Evolutionary conservation across 805 yeast genomes (phyloP).

Genomic region (Schwanniomyces polymorphus): DNA sequence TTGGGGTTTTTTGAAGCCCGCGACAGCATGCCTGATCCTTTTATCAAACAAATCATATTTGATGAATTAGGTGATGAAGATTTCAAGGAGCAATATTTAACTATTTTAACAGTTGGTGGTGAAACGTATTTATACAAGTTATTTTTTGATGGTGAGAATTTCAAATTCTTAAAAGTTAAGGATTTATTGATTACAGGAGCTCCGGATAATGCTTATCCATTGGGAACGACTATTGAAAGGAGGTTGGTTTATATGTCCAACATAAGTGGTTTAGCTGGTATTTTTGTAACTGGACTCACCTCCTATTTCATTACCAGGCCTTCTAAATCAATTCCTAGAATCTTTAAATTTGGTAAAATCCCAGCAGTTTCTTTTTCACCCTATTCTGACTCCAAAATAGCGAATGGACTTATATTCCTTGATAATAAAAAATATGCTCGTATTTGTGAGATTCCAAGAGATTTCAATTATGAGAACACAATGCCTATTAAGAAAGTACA

Average conservation of each 20-base stretch:
- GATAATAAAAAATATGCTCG: constrained; percentile 72
- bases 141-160: constrained; percentile 47
- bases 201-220: constrained; percentile 72
- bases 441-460: constrained; percentile 48
- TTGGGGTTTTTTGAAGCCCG: constrained; percentile 50
- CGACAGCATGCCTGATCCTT: constrained; percentile 66
- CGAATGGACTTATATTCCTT: constrained; percentile 64
- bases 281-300: constrained; percentile 72
- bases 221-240: constrained; percentile 70
- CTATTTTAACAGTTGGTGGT: constrained; percentile 78
- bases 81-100: constrained; percentile 58
- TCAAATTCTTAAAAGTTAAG: constrained; percentile 41
- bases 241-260: constrained; percentile 59
- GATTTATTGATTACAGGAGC: constrained; percentile 66
- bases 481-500: constrained; percentile 55
- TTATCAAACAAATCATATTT: constrained; percentile 65
- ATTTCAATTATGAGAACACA: constrained; percentile 55
- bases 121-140: constrained; percentile 69
- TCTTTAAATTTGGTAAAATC: constrained; percentile 64
- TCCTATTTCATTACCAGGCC: constrained; percentile 71
- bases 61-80: constrained; percentile 62
- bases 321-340: constrained; percentile 59
- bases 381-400: constrained; percentile 39
- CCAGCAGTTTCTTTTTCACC: constrained; percentile 68
- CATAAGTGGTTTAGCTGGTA: constrained; percentile 56